Base-by-base conservation (phyloP, 352 stramenopile genomes). In the Pythium sukuiense region DNA sequence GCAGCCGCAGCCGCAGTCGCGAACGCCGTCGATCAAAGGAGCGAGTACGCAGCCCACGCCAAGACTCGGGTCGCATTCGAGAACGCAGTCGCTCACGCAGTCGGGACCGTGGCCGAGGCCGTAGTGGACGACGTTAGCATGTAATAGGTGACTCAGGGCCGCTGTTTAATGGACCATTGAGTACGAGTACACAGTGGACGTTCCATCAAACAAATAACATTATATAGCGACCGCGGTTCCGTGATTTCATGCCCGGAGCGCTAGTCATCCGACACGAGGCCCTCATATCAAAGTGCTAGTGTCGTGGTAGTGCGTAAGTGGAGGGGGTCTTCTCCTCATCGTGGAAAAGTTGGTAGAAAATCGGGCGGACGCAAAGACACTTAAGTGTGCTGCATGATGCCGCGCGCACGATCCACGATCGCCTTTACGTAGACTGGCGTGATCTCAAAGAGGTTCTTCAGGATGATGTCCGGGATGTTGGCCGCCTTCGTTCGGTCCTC, bases 391-490 rank as follows among this genome's bases (percentile, higher is more conserved):
- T 66, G 57, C 62, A 70, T 70, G 41, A 74, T 67, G 27, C 68
- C 81, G 33, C 82, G 83, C 33, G 83, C 78, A 32, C 83, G 82
- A 55, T 96, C 87, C 39, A 94, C 80, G 30, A 94, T 79, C 29
- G 74, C 84, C 76, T 96, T 96, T 46, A 96, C 87, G 54, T 87
- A 93, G 26, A 93, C 83, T 0, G 87, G 87, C 26, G 83, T 82
- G 67, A 94, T 85, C 72, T 96, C 87, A 46, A 96, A 96, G 20
- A 96, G 62, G 74, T 96, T 96, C 72, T 92, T 92, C 26, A 96
- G 71, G 59, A 96, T 92, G 62, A 93, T 91, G 59, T 96, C 87
- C 33, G 86, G 83, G 39, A 89, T 85, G 74, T 96, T 96, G 62
- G 83, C 81, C 53, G 77, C 81, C 72, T 90, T 90, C 50, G 77